Evolutionary conservation across 106 monocot genomes (phyloP), one percentile per base, ranked within the genome.

Genomic region (Triglochin maritima): DNA sequence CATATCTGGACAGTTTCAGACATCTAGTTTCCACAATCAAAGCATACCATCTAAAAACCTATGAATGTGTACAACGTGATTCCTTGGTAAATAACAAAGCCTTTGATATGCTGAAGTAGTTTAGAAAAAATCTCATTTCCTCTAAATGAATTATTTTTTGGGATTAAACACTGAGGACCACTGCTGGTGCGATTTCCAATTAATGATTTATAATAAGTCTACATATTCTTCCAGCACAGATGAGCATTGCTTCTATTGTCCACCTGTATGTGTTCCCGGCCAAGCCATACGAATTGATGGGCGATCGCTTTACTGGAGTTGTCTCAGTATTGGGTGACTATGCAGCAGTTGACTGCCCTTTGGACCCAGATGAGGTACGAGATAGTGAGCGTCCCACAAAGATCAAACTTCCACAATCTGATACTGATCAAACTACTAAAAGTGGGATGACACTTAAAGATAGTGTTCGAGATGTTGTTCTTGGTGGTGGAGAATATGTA

Each of bases 401-500:
- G 76, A 70, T 88, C 43, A 87, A 82, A 66, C 81, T 95, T 77
- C 94, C 90, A 42, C 90, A 85, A 69, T 78, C 77, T 59, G 67
- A 78, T 78, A 66, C 58, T 73, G 77, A 74, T 29, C 29, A 29
- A 29, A 29, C 29, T 72, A 55, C 49, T 67, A 90, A 69, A 59
- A 78, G 77, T 66, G 77, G 69, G 47, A 95, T 74, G 57, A 79
- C 77, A 41, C 82, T 95, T 17, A 83, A 73, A 80, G 95, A 96
- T 52, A 96, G 95, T 62, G 83, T 96, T 13, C 79, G 90, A 6
- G 95, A 96, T 80, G 84, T 96, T 71, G 81, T 90, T 42, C 79
- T 96, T 67, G 90, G 90, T 55, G 90, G 95, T 65, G 95, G 95
- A 50, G 95, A 84, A 90, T 96, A 86, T 70, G 95, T 90, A 82